These are phyloP conservation scores for Colletotrichum melonis DNA, from an alignment of 2,329 filamentous ascomycete genomes.

Conservation along the genomic window DNA sequence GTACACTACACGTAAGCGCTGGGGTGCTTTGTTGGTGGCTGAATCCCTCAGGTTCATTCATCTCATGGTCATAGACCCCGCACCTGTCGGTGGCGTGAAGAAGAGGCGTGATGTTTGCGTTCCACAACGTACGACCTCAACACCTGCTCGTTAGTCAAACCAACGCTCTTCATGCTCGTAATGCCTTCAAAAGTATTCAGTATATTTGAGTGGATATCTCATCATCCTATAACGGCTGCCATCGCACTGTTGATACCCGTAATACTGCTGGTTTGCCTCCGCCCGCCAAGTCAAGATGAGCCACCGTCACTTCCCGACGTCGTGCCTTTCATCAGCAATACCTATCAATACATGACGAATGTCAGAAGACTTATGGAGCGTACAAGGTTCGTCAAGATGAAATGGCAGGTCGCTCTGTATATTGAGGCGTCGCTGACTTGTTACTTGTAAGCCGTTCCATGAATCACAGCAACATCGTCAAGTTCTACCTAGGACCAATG, in stretches of 20 bases:
- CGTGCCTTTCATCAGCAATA: slow-evolving; percentile 37
- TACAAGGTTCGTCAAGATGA: slow-evolving; percentile 6
- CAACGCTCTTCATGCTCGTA: background rate
- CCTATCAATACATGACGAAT: slow-evolving; percentile 36
- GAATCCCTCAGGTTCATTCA: background rate
- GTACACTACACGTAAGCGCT: background rate
- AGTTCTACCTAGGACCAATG: slow-evolving; percentile 30
- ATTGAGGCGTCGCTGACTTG: background rate
- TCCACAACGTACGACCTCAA: background rate
- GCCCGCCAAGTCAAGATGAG: background rate
- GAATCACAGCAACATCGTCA: slow-evolving; percentile 18
- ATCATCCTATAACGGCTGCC: background rate
- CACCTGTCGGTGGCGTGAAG: background rate
- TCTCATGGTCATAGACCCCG: background rate
- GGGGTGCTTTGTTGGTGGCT: background rate
- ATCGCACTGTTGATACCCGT: background rate
- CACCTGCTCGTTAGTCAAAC: background rate
- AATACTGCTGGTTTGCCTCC: background rate
- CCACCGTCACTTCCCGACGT: slow-evolving; percentile 28
- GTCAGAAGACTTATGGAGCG: slow-evolving; percentile 28
- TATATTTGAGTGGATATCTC: background rate
- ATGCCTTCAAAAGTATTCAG: background rate
- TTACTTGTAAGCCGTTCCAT: slow-evolving; percentile 2
- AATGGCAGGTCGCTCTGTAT: too few species aligned
- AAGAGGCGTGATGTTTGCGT: background rate